Percentiles rank a stretch among this genome's conserved stretches.
phyloP scores from a whole-genome alignment of 2,329 filamentous ascomycete genomes.

The Colletotrichum viniferum region DNA sequence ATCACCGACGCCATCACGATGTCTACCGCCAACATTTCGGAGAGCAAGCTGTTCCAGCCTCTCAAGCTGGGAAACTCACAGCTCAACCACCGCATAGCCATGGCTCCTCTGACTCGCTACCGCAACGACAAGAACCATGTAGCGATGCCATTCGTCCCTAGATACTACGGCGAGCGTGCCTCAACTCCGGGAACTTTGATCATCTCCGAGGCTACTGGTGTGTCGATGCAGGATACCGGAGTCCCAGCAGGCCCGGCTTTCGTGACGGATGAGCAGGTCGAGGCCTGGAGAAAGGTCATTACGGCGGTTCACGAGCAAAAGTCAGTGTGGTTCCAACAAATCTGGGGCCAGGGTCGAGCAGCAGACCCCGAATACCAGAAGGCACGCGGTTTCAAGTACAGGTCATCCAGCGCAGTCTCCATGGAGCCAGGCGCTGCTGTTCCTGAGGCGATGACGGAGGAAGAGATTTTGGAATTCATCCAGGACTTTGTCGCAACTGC shows the following conservation, averaged over 20 bases:
- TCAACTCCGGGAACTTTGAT: conserved; percentile 49
- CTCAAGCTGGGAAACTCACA: conserved; percentile 2
- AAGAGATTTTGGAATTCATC: conserved; percentile 66
- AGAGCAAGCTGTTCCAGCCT: conserved; percentile 9
- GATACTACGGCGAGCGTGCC: conserved; percentile 32
- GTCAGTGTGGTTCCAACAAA: conserved; percentile 30
- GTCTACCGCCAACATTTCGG: background rate
- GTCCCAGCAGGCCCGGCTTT: conserved; percentile 45
- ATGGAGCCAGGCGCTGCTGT: background rate
- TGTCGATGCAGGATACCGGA: conserved; percentile 26
- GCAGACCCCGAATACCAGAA: conserved; percentile 5
- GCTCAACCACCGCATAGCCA: conserved; percentile 9
- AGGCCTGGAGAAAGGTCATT: conserved; percentile 29
- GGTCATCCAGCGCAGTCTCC: conserved; percentile 6
- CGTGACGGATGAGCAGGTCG: conserved; percentile 35
- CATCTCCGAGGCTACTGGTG: conserved; percentile 32
- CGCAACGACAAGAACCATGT: conserved; percentile 7
- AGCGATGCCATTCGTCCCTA: conserved; percentile 25
- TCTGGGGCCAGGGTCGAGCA: conserved; percentile 19
- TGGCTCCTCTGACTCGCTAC: conserved; percentile 17
- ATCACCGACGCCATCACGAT: background rate
- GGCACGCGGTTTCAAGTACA: background rate
- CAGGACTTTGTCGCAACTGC: conserved; percentile 54
- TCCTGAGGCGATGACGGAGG: conserved; percentile 65
- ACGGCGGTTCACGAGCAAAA: conserved; percentile 29